These are phyloP conservation scores for Xylariaceae sp. DNA, from an alignment of 2,329 filamentous ascomycete species.

Conservation along the genomic window DNA sequence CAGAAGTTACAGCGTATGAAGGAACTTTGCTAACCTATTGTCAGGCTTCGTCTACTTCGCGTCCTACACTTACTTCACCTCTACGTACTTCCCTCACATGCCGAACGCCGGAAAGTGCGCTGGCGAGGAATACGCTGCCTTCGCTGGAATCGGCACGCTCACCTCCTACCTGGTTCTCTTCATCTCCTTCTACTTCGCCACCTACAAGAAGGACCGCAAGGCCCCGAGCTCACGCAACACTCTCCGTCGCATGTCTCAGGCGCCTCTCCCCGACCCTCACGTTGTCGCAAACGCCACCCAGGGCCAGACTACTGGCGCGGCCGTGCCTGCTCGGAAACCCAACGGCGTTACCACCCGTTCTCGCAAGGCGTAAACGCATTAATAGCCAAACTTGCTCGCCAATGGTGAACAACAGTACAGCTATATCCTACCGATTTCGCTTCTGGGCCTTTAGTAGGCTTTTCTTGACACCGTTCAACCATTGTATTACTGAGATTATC, in stretches of 20 bases:
- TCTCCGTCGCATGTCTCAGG: slow-evolving; percentile 60
- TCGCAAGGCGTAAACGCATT: slow-evolving; percentile 61
- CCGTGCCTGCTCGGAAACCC: slow-evolving; percentile 50
- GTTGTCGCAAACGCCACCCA: slow-evolving; percentile 58
- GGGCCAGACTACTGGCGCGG: slow-evolving; percentile 43
- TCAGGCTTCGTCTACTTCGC: slow-evolving; percentile 96
- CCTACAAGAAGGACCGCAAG: slow-evolving; percentile 85
- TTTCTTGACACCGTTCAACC: slow-evolving; percentile 19
- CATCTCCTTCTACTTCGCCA: slow-evolving; percentile 98
- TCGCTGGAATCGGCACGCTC: slow-evolving; percentile 85
- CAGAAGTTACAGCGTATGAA: neutral
- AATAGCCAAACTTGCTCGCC: slow-evolving; percentile 14
- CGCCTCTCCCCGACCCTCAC: slow-evolving; percentile 75
- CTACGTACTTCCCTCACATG: slow-evolving; percentile 78
- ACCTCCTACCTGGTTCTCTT: slow-evolving; percentile 96
- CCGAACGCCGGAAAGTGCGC: slow-evolving; percentile 83
- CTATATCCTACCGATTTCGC: slow-evolving; percentile 2
- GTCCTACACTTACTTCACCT: slow-evolving; percentile 97
- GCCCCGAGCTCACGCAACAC: slow-evolving; percentile 74
- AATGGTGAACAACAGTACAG: slow-evolving; percentile 5
- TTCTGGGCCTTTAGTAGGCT: slow-evolving; percentile 12
- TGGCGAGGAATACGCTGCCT: slow-evolving; percentile 93
- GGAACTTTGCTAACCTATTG: slow-evolving; percentile 21
- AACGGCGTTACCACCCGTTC: slow-evolving; percentile 61
- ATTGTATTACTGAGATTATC: slow-evolving; percentile 32